A percentile compares a stretch with the other conserved stretches of the same genome.
Evolutionary conservation across 495 filamentous ascomycete genomes (phyloP).

Genomic region (Friedmanniomyces endolithicus): DNA sequence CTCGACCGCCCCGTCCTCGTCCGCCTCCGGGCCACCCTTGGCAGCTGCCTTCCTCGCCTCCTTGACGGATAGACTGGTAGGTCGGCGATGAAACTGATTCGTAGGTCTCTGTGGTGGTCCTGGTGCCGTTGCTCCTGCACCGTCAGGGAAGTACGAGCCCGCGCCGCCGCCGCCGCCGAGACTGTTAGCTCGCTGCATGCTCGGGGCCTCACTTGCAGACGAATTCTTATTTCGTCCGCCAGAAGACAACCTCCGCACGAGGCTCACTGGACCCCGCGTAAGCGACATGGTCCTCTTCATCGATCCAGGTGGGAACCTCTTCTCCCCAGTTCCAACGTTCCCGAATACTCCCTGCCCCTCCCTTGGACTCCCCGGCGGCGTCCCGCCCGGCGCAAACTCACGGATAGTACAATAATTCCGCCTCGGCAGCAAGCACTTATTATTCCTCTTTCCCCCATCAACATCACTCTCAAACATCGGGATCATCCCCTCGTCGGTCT

Average conservation of each 20-base stretch:
- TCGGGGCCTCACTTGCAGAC: not conserved
- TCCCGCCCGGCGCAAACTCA: slow-evolving; percentile 62
- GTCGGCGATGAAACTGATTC: slow-evolving; percentile 53
- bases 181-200: slow-evolving; percentile 6
- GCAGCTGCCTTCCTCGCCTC: slow-evolving; percentile 34
- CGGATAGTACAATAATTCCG: slow-evolving; percentile 88
- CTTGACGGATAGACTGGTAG: slow-evolving; percentile 55
- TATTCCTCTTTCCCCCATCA: slow-evolving; percentile 77
- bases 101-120: slow-evolving; percentile 28
- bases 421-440: slow-evolving; percentile 78
- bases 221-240: not conserved
- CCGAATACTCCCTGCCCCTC: not conserved
- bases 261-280: slow-evolving; percentile 12
- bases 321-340: not conserved
- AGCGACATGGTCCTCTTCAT: slow-evolving; percentile 16
- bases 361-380: slow-evolving; percentile 39
- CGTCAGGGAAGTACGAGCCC: not conserved
- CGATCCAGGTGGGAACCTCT: slow-evolving; percentile 10
- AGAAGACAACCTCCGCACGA: slow-evolving; percentile 24
- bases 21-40: slow-evolving; percentile 9
- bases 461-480: slow-evolving; percentile 82
- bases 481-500: slow-evolving; percentile 92
- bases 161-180: not conserved
- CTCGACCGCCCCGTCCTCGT: slow-evolving; percentile 24
- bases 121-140: not conserved